Evolutionary conservation across 2,329 filamentous ascomycete species (phyloP), one percentile per base, ranked within the genome.

Genomic region (Herpotrichia juniperi): DNA sequence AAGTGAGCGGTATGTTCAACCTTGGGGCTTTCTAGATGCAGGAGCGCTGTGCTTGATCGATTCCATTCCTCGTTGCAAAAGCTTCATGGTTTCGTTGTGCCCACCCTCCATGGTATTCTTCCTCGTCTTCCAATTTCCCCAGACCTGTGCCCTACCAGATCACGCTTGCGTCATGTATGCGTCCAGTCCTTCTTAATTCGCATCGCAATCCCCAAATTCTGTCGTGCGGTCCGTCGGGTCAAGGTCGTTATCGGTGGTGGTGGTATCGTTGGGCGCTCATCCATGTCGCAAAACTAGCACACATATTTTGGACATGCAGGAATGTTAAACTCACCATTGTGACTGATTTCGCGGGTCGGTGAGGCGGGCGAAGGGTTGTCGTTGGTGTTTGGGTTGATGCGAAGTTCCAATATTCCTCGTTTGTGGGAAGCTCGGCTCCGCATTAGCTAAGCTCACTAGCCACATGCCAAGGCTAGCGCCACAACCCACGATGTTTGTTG

Each of bases 291-390:
- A 47, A 52, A 53, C 46, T 53, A 25, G 21, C n/a, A 32, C 6
- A 8, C 8, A 31, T 5, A 50, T 2, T 26, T 32, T 32, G n/a
- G n/a, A n/a, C 21, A 37, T 9, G 21, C 17, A 19, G 26, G 26
- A 35, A 31, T 7, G 19, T 16, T 28, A 42, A 42, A 68, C 72
- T 74, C 62, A 74, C 72, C 72, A 74, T 74, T 64, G 70, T 74
- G 71, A 69, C 69, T 67, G 68, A 69, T 69, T 72, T 66, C 64
- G 64, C 65, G 68, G 64, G 69, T 54, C 48, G 63, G 65, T 66
- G 66, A 66, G 63, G 61, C 62, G 61, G 64, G 64, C 64, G 67
- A 68, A 63, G 62, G 64, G 57, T 66, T 64, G 63, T 65, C 66
- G 68, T 60, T 63, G 63, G 56, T 70, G 68, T 59, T 69, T 64